Evolutionary conservation across 306 rosid species (phyloP).

Genomic region (cucumber (Cucumis sativus)): DNA sequence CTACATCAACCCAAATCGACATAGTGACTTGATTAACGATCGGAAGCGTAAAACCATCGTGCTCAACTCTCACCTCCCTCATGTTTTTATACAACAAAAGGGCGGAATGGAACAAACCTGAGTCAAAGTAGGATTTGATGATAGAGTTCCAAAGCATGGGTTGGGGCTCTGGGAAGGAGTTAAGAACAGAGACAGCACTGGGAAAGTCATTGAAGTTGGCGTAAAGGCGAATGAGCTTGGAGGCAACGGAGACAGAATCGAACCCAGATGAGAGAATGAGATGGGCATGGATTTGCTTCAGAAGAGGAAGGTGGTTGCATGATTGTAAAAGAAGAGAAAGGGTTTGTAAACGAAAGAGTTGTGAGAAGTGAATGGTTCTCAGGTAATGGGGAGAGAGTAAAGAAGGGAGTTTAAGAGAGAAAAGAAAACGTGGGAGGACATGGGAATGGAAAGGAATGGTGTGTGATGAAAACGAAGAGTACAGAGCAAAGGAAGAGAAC

Average conservation of each 20-base stretch:
- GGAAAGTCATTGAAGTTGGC: conserved; percentile 6
- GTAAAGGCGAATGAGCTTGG: conserved; percentile 10
- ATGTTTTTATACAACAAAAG: conserved; percentile 23
- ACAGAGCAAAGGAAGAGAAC: not conserved
- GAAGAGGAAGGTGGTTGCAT: conserved; percentile 16
- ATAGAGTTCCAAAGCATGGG: conserved; percentile 31
- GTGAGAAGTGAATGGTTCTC: conserved; percentile 13
- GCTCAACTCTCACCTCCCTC: conserved; percentile 30
- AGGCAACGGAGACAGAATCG: conserved; percentile 1
- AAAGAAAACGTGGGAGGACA: conserved; percentile 13
- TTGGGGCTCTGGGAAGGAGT: conserved; percentile 6
- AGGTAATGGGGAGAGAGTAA: conserved; percentile 35
- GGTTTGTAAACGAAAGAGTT: not conserved
- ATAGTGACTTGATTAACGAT: conserved; percentile 23
- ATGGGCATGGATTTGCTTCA: conserved; percentile 23
- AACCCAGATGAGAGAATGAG: conserved; percentile 22
- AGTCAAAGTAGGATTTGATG: conserved; percentile 12
- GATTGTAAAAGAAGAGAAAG: conserved; percentile 10
- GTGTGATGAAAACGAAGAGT: not conserved
- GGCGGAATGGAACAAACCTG: conserved; percentile 11
- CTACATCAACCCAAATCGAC: conserved; percentile 6
- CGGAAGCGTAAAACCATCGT: conserved; percentile 38
- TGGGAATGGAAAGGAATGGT: conserved; percentile 3
- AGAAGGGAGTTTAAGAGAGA: conserved; percentile 12
- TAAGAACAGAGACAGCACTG: conserved; percentile 20